These are phyloP conservation scores for Monilinia laxa DNA, from an alignment of 2,329 filamentous ascomycete genomes.

Conservation along the genomic window DNA sequence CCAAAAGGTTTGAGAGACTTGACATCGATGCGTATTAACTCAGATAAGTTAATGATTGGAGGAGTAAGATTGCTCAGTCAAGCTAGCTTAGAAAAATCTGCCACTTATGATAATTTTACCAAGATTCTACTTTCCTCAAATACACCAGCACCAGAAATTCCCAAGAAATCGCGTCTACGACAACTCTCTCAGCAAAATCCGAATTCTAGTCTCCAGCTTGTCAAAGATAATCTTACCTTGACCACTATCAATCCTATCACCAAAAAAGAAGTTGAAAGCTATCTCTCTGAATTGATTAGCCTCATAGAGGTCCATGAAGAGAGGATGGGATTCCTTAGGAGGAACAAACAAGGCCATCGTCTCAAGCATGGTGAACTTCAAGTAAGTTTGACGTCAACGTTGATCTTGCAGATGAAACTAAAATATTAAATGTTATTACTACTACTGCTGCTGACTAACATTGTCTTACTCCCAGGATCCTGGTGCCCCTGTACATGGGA, in stretches of 20 bases:
- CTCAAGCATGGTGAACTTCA: background rate
- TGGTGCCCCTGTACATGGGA: background rate
- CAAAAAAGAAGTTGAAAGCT: background rate
- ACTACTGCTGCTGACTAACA: conserved; percentile 14
- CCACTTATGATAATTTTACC: background rate
- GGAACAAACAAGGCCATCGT: background rate
- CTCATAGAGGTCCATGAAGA: background rate
- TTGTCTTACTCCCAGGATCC: conserved; percentile 11
- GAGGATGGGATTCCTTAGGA: background rate
- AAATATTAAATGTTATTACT: background rate
- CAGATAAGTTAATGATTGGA: background rate
- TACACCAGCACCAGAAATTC: background rate
- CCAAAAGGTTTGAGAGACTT: background rate
- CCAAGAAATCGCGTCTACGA: background rate
- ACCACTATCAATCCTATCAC: background rate
- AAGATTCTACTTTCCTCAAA: background rate
- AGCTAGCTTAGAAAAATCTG: background rate
- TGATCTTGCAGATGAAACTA: conserved; percentile 1
- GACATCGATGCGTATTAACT: too few species aligned
- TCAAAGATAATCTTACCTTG: background rate
- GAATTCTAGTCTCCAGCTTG: background rate
- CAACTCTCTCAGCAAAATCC: too few species aligned
- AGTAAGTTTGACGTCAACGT: conserved; percentile 17
- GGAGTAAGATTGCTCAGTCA: background rate
- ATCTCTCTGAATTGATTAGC: background rate